phyloP scores from a whole-genome alignment of 2,329 filamentous ascomycete genomes.

The Metarhizium guizhouense region DNA sequence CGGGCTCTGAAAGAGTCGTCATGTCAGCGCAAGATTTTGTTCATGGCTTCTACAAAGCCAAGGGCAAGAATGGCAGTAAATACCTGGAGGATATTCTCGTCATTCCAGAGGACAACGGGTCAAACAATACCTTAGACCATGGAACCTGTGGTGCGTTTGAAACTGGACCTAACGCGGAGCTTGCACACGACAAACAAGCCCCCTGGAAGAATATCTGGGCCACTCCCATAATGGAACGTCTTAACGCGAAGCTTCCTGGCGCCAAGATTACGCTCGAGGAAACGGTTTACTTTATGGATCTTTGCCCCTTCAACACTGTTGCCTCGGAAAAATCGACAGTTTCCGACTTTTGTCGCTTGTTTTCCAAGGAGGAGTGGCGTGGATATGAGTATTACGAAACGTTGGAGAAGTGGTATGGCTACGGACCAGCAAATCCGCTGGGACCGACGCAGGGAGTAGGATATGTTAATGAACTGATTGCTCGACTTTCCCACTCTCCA shows the following conservation, averaged over 20 bases:
- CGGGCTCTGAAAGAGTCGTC: slow-evolving; percentile 62
- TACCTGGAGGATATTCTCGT: slow-evolving; percentile 51
- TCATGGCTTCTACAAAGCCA: slow-evolving; percentile 54
- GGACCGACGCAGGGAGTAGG: slow-evolving; percentile 81
- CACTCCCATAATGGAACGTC: slow-evolving; percentile 54
- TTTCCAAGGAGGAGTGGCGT: slow-evolving; percentile 64
- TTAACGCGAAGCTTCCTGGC: slow-evolving; percentile 61
- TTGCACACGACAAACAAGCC: slow-evolving; percentile 41
- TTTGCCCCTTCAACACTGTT: slow-evolving; percentile 82
- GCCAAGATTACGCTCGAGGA: slow-evolving; percentile 55
- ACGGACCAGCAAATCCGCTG: slow-evolving; percentile 65
- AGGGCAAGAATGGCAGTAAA: slow-evolving; percentile 28
- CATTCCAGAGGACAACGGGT: slow-evolving; percentile 55
- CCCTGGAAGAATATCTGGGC: slow-evolving; percentile 57
- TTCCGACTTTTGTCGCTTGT: slow-evolving; percentile 69
- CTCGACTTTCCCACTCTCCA: slow-evolving; percentile 60
- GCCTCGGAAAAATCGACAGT: slow-evolving; percentile 39
- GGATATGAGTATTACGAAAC: slow-evolving; percentile 75
- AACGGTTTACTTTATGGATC: slow-evolving; percentile 70
- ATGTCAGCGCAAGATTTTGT: slow-evolving; percentile 70
- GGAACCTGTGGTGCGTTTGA: slow-evolving; percentile 65
- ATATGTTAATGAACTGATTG: slow-evolving; percentile 79
- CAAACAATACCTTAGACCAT: slow-evolving; percentile 79
- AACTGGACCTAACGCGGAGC: slow-evolving; percentile 37
- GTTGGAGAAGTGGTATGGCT: slow-evolving; percentile 79